Evolutionary conservation across 2,329 filamentous ascomycete species (phyloP).

Genomic region (Colletotrichum ledebouriae): DNA sequence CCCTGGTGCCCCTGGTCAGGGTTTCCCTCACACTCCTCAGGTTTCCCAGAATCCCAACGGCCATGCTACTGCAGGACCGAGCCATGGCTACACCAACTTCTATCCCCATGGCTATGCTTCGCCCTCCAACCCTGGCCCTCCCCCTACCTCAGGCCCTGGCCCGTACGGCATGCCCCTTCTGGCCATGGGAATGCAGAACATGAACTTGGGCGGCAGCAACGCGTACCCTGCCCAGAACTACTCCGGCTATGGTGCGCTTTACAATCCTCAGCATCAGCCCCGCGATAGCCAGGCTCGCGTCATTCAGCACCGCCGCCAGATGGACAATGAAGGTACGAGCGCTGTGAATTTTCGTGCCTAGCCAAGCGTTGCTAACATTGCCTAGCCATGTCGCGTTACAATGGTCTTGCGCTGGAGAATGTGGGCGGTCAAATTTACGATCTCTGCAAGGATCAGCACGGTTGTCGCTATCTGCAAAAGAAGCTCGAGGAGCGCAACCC

Average conservation of each 20-base stretch:
- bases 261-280: slow-evolving; percentile 66
- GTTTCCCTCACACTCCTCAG: slow-evolving; percentile 44
- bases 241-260: slow-evolving; percentile 67
- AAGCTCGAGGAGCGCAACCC: slow-evolving; percentile 92
- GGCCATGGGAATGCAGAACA: slow-evolving; percentile 76
- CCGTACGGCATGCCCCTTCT: slow-evolving; percentile 70
- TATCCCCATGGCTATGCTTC: slow-evolving; percentile 37
- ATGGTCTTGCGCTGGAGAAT: slow-evolving; percentile 84
- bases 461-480: slow-evolving; percentile 96
- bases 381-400: slow-evolving; percentile 81
- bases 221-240: slow-evolving; percentile 72
- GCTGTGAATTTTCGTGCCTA: not conserved
- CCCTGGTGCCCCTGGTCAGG: slow-evolving; percentile 62
- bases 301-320: slow-evolving; percentile 80
- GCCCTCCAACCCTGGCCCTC: slow-evolving; percentile 31
- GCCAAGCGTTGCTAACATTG: slow-evolving; percentile 47
- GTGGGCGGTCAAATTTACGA: slow-evolving; percentile 87
- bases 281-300: slow-evolving; percentile 83
- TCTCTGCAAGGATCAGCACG: slow-evolving; percentile 97
- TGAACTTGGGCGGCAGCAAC: slow-evolving; percentile 62
- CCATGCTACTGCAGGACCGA: slow-evolving; percentile 21
- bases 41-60: slow-evolving; percentile 45
- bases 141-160: slow-evolving; percentile 19
- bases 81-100: slow-evolving; percentile 35
- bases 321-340: slow-evolving; percentile 76